These are phyloP conservation scores for Xylariaceae sp. DNA, from an alignment of 2,329 filamentous ascomycete species.

Conservation along the genomic window DNA sequence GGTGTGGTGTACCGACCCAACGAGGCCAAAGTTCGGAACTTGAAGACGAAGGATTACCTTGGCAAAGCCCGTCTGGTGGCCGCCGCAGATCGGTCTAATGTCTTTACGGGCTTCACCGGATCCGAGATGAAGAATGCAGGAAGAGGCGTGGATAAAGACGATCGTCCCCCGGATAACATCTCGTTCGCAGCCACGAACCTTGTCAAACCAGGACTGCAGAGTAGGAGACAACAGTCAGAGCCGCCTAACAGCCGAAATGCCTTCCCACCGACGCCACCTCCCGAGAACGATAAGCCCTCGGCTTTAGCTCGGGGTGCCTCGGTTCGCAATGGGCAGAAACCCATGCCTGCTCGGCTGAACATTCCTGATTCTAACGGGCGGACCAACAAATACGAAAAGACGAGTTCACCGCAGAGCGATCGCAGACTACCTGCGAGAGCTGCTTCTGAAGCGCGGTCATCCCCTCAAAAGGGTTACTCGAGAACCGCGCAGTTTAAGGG, in stretches of 20 bases:
- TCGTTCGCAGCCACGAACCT: slow-evolving; percentile 92
- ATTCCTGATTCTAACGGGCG: slow-evolving; percentile 51
- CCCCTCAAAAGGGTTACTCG: slow-evolving; percentile 43
- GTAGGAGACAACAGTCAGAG: slow-evolving; percentile 79
- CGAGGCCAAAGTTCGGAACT: slow-evolving; percentile 95
- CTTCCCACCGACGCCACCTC: slow-evolving; percentile 97
- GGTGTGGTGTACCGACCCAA: slow-evolving; percentile 94
- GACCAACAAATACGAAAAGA: slow-evolving; percentile 53
- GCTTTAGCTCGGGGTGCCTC: slow-evolving; percentile 53
- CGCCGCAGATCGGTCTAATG: slow-evolving; percentile 74
- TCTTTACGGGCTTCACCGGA: slow-evolving; percentile 76
- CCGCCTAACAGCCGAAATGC: slow-evolving; percentile 73
- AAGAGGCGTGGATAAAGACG: slow-evolving; percentile 61
- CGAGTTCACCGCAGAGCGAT: slow-evolving; percentile 42
- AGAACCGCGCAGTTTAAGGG: slow-evolving; percentile 37
- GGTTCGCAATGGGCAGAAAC: slow-evolving; percentile 58
- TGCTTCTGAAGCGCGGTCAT: slow-evolving; percentile 44
- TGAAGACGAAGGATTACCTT: slow-evolving; percentile 96
- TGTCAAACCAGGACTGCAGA: slow-evolving; percentile 78
- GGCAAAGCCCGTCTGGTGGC: slow-evolving; percentile 94
- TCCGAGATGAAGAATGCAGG: slow-evolving; percentile 70
- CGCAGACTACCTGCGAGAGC: slow-evolving; percentile 36
- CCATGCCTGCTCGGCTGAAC: slow-evolving; percentile 59
- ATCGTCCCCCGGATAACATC: slow-evolving; percentile 76
- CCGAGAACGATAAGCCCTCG: slow-evolving; percentile 69